Base-by-base conservation (phyloP, 441 rosid genomes). In the Gossypium aridum region DNA sequence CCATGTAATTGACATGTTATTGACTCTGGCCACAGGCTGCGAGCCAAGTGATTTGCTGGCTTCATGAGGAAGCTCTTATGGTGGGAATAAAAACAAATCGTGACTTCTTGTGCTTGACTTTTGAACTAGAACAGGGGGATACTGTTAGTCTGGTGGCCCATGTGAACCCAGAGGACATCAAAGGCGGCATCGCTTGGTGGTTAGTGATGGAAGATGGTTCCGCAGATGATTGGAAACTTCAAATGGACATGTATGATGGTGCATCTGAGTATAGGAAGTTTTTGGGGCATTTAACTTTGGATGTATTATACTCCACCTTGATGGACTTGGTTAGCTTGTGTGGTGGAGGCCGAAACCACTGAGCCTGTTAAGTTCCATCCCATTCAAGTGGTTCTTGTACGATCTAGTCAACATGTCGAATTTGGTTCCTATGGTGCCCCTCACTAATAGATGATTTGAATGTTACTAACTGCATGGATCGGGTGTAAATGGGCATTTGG, bases 161-260 rank as follows among this genome's bases (percentile, higher is more conserved):
- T 12, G 96, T 95, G 70, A 88, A 91, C 79, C 93, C 91, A 0
- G 94, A 88, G 62, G 93, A 84, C 49, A 31, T 56, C 31, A 76
- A 78, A 53, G 98, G 97, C 54, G 88, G 97, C 84, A 91, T 92
- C 73, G 86, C 93, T 0, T 94, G 97, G 97, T 94, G 94, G 97
- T 76, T 94, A 76, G 89, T 86, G 37, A 87, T 87, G 94, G 98
- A 94, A 80, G 90, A 87, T 53, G 91, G 91, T 34, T 86, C 85
- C 76, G 78, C 88, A 0, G 89, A 83, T 69, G 95, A 91, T 83
- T 78, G 78, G 76, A 89, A 85, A 73, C 85, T 84, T 63, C 76
- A 75, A 25, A 51, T 73, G 57, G 87, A 84, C 77, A 57, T 74
- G 3, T 69, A 73, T 2, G 83, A 87, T 55, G 83, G 80, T 10